phyloP scores from a whole-genome alignment of 2,329 filamentous ascomycete species.

The Hypoxylon sp. region DNA sequence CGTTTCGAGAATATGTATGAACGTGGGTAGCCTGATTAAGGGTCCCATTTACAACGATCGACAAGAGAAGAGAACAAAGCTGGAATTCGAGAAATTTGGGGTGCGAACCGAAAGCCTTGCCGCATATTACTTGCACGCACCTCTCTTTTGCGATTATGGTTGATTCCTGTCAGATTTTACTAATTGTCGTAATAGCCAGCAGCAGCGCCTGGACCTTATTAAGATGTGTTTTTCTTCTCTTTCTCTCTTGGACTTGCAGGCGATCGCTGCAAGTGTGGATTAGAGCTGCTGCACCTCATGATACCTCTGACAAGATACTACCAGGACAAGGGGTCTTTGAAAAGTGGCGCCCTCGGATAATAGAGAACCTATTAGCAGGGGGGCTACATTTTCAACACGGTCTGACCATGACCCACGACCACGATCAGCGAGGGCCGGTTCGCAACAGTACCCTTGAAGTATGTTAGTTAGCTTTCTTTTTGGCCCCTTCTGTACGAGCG shows the following conservation, averaged over 20 bases:
- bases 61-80: conserved; percentile 18
- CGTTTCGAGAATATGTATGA: conserved; percentile 37
- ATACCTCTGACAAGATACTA: conserved; percentile 30
- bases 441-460: conserved; percentile 10
- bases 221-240: conserved; percentile 20
- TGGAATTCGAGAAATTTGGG: conserved; percentile 6
- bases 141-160: conserved; percentile 3
- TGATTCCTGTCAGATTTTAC: conserved; percentile 21
- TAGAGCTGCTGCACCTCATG: conserved; percentile 32
- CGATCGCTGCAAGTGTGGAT: conserved; percentile 41
- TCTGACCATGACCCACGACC: conserved; percentile 39
- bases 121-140: neutral
- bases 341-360: conserved; percentile 42
- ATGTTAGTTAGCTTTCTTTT: conserved; percentile 3
- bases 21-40: conserved; percentile 32
- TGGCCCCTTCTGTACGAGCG: neutral
- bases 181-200: neutral
- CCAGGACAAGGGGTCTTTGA: conserved; percentile 36
- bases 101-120: conserved; percentile 15
- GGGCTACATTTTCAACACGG: conserved; percentile 32
- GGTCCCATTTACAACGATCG: conserved; percentile 32
- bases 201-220: conserved; percentile 30
- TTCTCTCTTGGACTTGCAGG: conserved; percentile 32
- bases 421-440: conserved; percentile 17
- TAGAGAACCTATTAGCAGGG: conserved; percentile 39